phyloP scores from a whole-genome alignment of 2,329 filamentous ascomycete genomes.

The Diaporthe capsici region DNA sequence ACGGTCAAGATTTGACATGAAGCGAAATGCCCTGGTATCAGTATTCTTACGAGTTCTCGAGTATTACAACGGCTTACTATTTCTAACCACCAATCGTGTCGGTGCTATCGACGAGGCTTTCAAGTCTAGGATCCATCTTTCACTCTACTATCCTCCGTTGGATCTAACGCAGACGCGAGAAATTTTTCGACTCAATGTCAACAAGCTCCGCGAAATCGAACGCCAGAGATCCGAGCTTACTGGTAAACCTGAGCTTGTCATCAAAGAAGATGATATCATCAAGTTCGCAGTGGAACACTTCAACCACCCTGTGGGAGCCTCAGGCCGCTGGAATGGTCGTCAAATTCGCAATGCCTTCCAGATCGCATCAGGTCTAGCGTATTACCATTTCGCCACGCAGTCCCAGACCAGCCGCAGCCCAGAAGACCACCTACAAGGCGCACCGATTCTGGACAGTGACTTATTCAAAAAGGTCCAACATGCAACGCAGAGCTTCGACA shows the following conservation, averaged over 20 bases:
- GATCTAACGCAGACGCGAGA: slow-evolving; percentile 42
- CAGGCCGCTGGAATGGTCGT: slow-evolving; percentile 7
- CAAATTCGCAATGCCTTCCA: slow-evolving; percentile 26
- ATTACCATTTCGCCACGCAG: slow-evolving; percentile 4
- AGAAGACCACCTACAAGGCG: background rate
- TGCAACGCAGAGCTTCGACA: slow-evolving; percentile 2
- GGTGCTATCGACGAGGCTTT: slow-evolving; percentile 54
- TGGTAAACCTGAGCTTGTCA: background rate
- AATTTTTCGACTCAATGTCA: slow-evolving; percentile 49
- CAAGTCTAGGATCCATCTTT: slow-evolving; percentile 53
- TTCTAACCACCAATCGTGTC: slow-evolving; percentile 54
- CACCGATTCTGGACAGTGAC: background rate
- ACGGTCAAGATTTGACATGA: slow-evolving; percentile 43
- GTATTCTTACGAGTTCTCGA: slow-evolving; percentile 54
- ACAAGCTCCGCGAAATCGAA: slow-evolving; percentile 16
- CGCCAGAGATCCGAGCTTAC: background rate
- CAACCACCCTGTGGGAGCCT: background rate
- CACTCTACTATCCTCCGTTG: slow-evolving; percentile 51
- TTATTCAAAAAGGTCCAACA: background rate
- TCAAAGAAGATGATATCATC: background rate
- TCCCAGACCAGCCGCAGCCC: background rate
- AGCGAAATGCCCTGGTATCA: slow-evolving; percentile 48
- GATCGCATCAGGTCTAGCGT: background rate
- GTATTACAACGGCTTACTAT: slow-evolving; percentile 54
- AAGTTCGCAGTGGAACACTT: background rate